Conservation (phyloP, 805 yeast species). For the Scheffersomyces stipitis region DNA sequence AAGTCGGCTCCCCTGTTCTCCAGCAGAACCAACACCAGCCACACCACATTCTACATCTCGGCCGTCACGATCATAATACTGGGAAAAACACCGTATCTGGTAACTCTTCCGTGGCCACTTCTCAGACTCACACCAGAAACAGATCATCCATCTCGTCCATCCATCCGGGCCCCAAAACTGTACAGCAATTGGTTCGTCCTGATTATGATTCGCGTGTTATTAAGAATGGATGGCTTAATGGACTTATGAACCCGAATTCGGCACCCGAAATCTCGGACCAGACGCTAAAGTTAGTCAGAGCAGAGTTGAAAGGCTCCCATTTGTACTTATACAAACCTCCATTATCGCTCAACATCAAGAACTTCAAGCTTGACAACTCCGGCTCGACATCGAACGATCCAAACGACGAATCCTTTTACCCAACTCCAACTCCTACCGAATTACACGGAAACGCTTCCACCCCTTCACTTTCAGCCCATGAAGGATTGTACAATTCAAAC, state of each 20-base stretch:
- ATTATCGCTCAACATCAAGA: slow-evolving; percentile 40
- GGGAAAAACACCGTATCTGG: too few species aligned
- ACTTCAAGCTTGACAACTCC: too few species aligned
- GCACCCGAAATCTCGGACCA: slow-evolving; percentile 33
- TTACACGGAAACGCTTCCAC: too few species aligned
- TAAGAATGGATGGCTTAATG: slow-evolving; percentile 41
- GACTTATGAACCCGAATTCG: slow-evolving; percentile 31
- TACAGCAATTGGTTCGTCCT: slow-evolving; percentile 19
- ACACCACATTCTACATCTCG: too few species aligned
- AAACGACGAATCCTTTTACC: too few species aligned
- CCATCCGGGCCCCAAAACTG: slow-evolving; percentile 7
- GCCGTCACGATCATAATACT: too few species aligned
- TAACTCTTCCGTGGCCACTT: too few species aligned
- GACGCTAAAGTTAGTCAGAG: slow-evolving; percentile 52
- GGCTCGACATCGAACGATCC: too few species aligned
- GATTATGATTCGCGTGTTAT: slow-evolving; percentile 32
- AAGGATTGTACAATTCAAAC: too few species aligned
- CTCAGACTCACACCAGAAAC: neutral
- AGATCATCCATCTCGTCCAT: neutral
- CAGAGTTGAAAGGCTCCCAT: slow-evolving; percentile 68
- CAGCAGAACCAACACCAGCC: neutral
- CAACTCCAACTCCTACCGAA: too few species aligned
- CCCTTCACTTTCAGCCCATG: too few species aligned
- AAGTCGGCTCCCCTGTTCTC: neutral
- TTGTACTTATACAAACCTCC: slow-evolving; percentile 63